Percentiles rank a stretch among this genome's conserved stretches.
Conservation (phyloP, 2,329 filamentous ascomycete species). For the Tetracladium maxilliforme region DNA sequence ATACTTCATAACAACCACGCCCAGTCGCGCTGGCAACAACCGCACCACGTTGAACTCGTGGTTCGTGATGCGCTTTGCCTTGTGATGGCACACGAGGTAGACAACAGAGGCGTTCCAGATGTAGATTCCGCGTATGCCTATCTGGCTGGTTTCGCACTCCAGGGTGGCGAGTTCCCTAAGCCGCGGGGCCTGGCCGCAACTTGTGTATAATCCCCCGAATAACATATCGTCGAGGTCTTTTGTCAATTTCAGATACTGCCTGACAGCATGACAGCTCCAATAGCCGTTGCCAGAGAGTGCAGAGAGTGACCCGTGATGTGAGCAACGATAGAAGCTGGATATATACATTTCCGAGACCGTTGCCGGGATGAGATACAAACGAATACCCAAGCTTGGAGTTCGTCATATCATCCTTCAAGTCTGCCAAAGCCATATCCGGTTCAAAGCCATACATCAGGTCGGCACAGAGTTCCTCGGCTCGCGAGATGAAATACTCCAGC, state of each 20-base stretch:
- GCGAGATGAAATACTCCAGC: constrained; percentile 2
- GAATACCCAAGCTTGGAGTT: constrained; percentile 4
- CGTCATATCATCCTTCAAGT: constrained; percentile 4
- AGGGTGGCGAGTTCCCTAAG: constrained; percentile 1
- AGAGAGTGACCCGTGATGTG: too few species aligned
- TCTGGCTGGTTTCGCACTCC: constrained; percentile 1
- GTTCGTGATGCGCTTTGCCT: constrained; percentile 3
- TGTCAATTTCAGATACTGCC: constrained; percentile 1
- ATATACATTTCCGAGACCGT: constrained; percentile 2
- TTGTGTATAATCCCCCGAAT: constrained; percentile 1
- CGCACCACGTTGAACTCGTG: constrained; percentile 2
- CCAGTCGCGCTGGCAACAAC: background rate
- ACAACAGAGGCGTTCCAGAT: constrained; percentile 2
- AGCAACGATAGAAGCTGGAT: too few species aligned
- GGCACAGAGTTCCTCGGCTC: constrained; percentile 4
- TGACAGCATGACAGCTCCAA: too few species aligned
- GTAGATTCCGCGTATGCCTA: constrained; percentile 1
- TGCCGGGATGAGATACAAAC: constrained; percentile 4
- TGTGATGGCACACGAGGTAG: constrained; percentile 1
- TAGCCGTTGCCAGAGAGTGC: too few species aligned
- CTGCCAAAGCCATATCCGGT: constrained; percentile 2
- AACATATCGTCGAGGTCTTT: constrained; percentile 2
- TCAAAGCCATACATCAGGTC: constrained; percentile 4
- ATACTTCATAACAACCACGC: background rate
- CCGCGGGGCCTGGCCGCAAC: constrained; percentile 1